These are phyloP conservation scores for Alopecurus myosuroides DNA, from an alignment of 176 grass and related monocot genomes.

Conservation along the genomic window DNA sequence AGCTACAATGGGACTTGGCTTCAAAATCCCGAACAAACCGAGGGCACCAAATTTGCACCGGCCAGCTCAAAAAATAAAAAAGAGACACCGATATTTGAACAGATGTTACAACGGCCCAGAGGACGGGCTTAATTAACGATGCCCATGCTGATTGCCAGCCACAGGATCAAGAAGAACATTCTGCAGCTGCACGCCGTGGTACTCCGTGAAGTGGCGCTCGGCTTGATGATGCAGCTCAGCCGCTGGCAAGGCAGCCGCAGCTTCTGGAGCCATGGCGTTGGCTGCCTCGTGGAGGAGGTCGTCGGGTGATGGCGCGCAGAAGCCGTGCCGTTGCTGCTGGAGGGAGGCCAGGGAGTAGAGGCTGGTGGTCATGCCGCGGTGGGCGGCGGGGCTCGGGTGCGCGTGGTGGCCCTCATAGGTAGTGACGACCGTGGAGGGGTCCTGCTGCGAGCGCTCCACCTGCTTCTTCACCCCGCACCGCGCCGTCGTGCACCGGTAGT, in stretches of 20 bases:
- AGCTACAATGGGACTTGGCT: neutral
- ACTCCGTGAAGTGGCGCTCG: slow-evolving; percentile 8
- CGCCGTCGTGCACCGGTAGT: slow-evolving; percentile 77
- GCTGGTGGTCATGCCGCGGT: neutral
- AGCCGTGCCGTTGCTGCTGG: neutral
- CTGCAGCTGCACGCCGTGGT: neutral
- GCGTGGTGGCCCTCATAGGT: slow-evolving; percentile 85
- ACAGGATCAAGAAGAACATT: slow-evolving; percentile 22
- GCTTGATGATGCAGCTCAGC: neutral
- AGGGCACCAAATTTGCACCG: neutral
- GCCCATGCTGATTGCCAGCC: neutral
- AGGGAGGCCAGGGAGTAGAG: neutral
- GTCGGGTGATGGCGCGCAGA: neutral
- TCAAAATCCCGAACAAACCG: neutral
- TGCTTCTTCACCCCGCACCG: slow-evolving; percentile 81
- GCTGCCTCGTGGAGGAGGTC: neutral
- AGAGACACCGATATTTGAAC: neutral
- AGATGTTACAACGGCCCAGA: neutral
- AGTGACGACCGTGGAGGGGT: slow-evolving; percentile 64
- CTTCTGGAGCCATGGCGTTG: neutral
- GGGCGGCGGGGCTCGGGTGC: slow-evolving; percentile 39
- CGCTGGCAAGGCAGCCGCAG: neutral
- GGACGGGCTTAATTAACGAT: neutral
- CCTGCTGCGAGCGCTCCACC: slow-evolving; percentile 73
- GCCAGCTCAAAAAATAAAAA: neutral